Evolutionary conservation across 345 rosid species (phyloP).

Genomic region (Gossypium mustelinum): DNA sequence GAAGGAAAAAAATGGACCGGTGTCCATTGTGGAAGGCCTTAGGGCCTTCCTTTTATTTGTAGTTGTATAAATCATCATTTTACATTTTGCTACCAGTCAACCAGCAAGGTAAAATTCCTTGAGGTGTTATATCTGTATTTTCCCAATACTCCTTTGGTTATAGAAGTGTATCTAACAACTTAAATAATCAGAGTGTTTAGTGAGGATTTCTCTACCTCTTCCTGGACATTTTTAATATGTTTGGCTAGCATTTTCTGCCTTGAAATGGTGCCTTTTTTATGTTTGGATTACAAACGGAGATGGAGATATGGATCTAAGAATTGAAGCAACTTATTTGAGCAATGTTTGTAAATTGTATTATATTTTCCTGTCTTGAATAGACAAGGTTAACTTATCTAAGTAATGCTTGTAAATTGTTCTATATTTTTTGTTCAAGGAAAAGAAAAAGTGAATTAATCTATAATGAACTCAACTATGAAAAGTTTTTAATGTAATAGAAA

Average conservation of each 20-base stretch:
- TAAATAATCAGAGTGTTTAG: neutral
- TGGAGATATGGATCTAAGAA: neutral
- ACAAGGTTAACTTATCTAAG: neutral
- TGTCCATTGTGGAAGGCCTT: too few species aligned
- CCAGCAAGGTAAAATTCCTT: neutral
- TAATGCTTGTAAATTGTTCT: neutral
- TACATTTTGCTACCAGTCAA: neutral
- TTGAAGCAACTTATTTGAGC: neutral
- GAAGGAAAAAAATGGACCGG: too few species aligned
- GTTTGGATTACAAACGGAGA: neutral
- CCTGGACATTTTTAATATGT: neutral
- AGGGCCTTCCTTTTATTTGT: too few species aligned
- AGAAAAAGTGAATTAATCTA: neutral
- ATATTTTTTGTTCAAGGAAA: neutral
- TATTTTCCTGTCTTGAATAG: neutral
- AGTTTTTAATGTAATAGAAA: too few species aligned
- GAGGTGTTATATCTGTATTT: neutral
- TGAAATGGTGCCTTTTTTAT: neutral
- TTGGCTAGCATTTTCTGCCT: neutral
- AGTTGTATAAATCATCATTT: neutral
- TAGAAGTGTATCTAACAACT: neutral
- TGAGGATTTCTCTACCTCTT: neutral
- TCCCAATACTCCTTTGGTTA: neutral
- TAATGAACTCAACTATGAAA: neutral
- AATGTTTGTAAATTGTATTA: neutral